These are phyloP conservation scores for Nectriaceae sp. DNA, from an alignment of 2,329 filamentous ascomycete species.

Conservation along the genomic window DNA sequence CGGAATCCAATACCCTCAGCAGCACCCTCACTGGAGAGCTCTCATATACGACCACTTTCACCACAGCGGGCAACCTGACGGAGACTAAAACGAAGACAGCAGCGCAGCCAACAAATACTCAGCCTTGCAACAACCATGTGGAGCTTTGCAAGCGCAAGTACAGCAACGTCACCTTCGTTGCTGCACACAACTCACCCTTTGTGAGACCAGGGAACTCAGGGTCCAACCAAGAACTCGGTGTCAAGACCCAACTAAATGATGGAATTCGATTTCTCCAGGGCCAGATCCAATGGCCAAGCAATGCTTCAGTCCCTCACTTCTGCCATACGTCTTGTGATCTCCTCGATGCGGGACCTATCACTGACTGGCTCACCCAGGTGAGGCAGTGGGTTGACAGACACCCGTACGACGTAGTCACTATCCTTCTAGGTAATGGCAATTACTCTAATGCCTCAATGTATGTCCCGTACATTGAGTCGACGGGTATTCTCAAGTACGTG, in stretches of 20 bases:
- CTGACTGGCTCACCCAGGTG: slow-evolving; percentile 70
- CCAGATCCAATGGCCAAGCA: slow-evolving; percentile 60
- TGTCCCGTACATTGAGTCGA: slow-evolving; percentile 66
- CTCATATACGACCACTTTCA: slow-evolving; percentile 36
- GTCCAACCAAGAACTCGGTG: slow-evolving; percentile 71
- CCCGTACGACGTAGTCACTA: slow-evolving; percentile 85
- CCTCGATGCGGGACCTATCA: slow-evolving; percentile 77
- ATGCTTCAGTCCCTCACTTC: slow-evolving; percentile 62
- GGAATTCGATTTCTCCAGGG: slow-evolving; percentile 67
- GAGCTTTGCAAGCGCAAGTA: slow-evolving; percentile 78
- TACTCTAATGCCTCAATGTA: slow-evolving; percentile 67
- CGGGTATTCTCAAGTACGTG: slow-evolving; percentile 71
- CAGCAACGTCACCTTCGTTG: slow-evolving; percentile 78
- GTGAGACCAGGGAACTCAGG: slow-evolving; percentile 68
- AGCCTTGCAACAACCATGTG: slow-evolving; percentile 76
- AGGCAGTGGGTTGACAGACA: slow-evolving; percentile 72
- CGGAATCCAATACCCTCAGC: slow-evolving; percentile 34
- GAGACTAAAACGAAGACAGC: slow-evolving; percentile 30
- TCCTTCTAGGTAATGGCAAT: slow-evolving; percentile 83
- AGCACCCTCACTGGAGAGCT: slow-evolving; percentile 47
- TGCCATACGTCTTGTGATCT: slow-evolving; percentile 86
- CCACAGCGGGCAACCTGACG: slow-evolving; percentile 40
- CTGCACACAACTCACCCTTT: slow-evolving; percentile 82
- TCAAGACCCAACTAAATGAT: slow-evolving; percentile 75
- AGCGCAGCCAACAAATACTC: slow-evolving; percentile 64